A percentile compares a stretch with the other conserved stretches of the same genome.
These are phyloP conservation scores for Eucalyptus pauciflora DNA, from an alignment of 345 rosid genomes.

Conservation along the genomic window DNA sequence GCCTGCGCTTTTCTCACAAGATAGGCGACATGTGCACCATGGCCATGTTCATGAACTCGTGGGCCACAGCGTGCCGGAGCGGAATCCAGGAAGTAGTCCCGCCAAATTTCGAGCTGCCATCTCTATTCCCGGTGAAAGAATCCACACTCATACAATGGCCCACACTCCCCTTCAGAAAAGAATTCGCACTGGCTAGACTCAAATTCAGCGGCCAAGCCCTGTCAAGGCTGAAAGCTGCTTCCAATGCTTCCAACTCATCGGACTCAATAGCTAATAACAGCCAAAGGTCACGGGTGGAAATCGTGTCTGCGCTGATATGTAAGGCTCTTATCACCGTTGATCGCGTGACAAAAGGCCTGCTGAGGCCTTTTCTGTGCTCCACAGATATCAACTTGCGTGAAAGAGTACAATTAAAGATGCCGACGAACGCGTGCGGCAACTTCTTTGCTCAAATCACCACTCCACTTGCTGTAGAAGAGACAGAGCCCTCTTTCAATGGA, in stretches of 20 bases:
- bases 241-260: not conserved
- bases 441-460: not conserved
- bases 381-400: not conserved
- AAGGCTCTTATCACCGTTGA: not conserved
- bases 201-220: not conserved
- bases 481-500: not conserved
- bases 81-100: not conserved
- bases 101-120: not conserved
- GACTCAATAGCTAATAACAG: not conserved
- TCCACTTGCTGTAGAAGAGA: not conserved
- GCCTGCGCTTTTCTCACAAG: not conserved
- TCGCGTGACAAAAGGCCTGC: not conserved
- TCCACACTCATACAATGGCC: no score
- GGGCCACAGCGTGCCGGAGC: not conserved
- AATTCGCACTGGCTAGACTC: not conserved
- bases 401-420: not conserved
- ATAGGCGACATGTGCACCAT: not conserved
- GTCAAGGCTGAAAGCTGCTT: not conserved
- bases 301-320: conserved; percentile 2
- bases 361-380: not conserved
- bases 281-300: conserved; percentile 3
- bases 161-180: not conserved
- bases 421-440: not conserved
- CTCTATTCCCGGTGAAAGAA: not conserved
- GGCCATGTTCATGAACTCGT: not conserved